Conservation (phyloP, 2,329 filamentous ascomycete species). For the Simplicillium aogashimaense region DNA sequence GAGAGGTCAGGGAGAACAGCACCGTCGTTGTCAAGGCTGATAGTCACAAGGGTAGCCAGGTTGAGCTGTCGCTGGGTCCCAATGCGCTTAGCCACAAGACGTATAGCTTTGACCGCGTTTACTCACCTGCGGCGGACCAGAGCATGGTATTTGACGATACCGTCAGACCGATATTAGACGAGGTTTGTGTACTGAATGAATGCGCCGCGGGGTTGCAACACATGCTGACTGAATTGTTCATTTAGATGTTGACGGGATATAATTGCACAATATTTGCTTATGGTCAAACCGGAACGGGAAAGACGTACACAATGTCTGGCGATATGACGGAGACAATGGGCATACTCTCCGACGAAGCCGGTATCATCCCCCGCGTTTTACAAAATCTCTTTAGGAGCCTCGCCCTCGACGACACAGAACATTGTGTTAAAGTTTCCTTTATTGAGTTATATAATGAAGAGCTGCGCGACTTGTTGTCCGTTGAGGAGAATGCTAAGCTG, state of each 20-base stretch:
- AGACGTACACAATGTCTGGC: slow-evolving; percentile 98
- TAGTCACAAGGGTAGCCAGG: slow-evolving; percentile 73
- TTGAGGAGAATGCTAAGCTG: slow-evolving; percentile 74
- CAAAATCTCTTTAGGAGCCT: slow-evolving; percentile 81
- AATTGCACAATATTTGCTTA: slow-evolving; percentile 99
- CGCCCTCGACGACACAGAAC: slow-evolving; percentile 68
- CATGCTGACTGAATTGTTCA: slow-evolving; percentile 4
- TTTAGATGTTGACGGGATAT: slow-evolving; percentile 80
- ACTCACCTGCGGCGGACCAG: slow-evolving; percentile 90
- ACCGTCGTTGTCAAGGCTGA: slow-evolving; percentile 83
- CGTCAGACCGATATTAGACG: slow-evolving; percentile 83
- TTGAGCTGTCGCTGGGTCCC: slow-evolving; percentile 86
- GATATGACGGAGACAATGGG: slow-evolving; percentile 86
- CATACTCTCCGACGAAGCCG: slow-evolving; percentile 80
- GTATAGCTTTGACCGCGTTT: slow-evolving; percentile 95
- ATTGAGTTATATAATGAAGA: slow-evolving; percentile 99
- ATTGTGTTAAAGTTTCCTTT: slow-evolving; percentile 93
- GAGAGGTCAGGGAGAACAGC: slow-evolving; percentile 90
- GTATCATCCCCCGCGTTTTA: slow-evolving; percentile 87
- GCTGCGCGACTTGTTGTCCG: slow-evolving; percentile 75
- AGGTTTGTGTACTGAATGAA: slow-evolving; percentile 47
- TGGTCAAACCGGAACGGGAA: slow-evolving; percentile 94
- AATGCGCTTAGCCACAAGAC: slow-evolving; percentile 91
- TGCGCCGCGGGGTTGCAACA: slow-evolving; percentile 3
- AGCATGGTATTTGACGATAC: slow-evolving; percentile 92